A percentile compares a stretch with the other conserved stretches of the same genome.
Conservation (phyloP, 1,139 yeast genomes). For the Schwanniomyces etchellsii region DNA sequence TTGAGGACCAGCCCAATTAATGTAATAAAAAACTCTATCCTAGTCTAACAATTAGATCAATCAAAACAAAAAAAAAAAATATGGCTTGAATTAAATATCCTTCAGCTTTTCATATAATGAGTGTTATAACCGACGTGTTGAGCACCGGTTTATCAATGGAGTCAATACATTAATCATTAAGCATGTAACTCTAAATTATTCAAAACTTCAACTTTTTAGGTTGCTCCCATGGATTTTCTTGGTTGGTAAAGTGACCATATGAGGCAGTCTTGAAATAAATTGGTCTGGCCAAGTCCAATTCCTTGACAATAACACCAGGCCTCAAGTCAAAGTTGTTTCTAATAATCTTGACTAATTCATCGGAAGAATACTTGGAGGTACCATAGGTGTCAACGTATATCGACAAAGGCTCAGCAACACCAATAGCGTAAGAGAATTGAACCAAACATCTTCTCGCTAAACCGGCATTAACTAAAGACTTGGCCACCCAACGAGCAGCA, state of each 20-base stretch:
- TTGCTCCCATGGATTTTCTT: conserved; percentile 97
- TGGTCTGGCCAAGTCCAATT: conserved; percentile 96
- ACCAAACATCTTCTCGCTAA: conserved; percentile 96
- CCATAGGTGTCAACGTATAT: conserved; percentile 97
- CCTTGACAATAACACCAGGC: conserved; percentile 98
- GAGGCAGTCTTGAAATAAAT: conserved; percentile 98
- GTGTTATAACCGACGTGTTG: conserved; percentile 42
- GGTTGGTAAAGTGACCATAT: conserved; percentile 99
- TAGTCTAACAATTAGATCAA: conserved; percentile 16
- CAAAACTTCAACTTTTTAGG: conserved; percentile 84
- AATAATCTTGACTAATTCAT: conserved; percentile 85
- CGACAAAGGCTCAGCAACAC: conserved; percentile 99
- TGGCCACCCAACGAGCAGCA: conserved; percentile 99
- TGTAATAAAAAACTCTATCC: conserved; percentile 46
- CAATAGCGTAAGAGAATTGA: conserved; percentile 98
- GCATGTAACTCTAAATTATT: conserved; percentile 10
- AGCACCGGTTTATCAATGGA: conserved; percentile 36
- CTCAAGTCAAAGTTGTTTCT: conserved; percentile 94
- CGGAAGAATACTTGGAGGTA: conserved; percentile 84
- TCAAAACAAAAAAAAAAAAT: conserved; percentile 14
- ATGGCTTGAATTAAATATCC: conserved; percentile 10
- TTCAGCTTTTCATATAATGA: conserved; percentile 3
- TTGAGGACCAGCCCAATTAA: conserved; percentile 48
- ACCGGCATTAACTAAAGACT: conserved; percentile 91
- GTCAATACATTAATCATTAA: conserved; percentile 44